phyloP scores from a whole-genome alignment of 1,284 basidiomycete genomes.

The Filobasidium uniguttulatum region DNA sequence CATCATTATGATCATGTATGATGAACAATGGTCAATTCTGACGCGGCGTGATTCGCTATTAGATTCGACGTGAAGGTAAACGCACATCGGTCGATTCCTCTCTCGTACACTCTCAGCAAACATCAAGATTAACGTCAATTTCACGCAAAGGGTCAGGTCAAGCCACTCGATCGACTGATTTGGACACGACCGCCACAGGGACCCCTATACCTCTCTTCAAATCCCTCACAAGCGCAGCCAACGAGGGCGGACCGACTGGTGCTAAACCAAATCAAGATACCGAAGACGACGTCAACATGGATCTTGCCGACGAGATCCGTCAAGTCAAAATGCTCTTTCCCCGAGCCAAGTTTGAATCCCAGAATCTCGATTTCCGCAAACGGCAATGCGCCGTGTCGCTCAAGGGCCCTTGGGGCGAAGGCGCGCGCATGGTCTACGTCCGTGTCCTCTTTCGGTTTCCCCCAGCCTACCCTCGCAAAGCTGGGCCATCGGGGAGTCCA shows the following conservation, averaged over 20 bases:
- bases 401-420: conserved; percentile 80
- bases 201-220: too few species aligned
- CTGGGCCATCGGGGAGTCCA: conserved; percentile 47
- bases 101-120: not conserved
- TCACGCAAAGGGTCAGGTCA: not conserved
- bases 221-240: not conserved
- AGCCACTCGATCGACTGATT: not conserved
- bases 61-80: conserved; percentile 15
- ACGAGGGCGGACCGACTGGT: conserved; percentile 3
- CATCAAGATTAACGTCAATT: not conserved
- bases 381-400: conserved; percentile 73
- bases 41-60: not conserved
- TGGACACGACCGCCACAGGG: too few species aligned
- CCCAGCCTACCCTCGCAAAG: conserved; percentile 56
- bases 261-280: conserved; percentile 29
- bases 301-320: conserved; percentile 72
- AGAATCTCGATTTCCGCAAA: conserved; percentile 57
- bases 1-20: conserved; percentile 12
- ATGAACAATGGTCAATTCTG: too few species aligned
- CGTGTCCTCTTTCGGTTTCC: conserved; percentile 86
- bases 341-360: conserved; percentile 64
- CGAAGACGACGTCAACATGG: conserved; percentile 37
- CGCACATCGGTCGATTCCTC: not conserved
- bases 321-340: conserved; percentile 58
- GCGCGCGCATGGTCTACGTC: conserved; percentile 44